These are phyloP conservation scores for Terana coerulea DNA, from an alignment of 768 basidiomycete genomes.

Conservation along the genomic window DNA sequence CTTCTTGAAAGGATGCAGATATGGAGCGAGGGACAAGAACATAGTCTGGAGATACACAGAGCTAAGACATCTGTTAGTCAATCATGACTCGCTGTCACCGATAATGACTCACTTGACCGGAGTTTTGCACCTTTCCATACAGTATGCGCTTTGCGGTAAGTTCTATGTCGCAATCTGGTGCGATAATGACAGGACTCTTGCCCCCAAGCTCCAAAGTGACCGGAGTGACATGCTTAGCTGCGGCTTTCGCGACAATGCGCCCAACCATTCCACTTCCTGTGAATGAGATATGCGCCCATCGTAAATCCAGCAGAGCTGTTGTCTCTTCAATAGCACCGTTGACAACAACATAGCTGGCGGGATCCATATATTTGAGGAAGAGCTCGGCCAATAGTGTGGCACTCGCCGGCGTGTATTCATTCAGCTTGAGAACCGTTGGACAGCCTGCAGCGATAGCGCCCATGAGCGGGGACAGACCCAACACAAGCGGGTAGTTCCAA, in stretches of 20 bases:
- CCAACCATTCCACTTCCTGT: conserved; percentile 33
- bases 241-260: conserved; percentile 36
- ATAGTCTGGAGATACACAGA: conserved; percentile 44
- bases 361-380: conserved; percentile 53
- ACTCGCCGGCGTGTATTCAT: conserved; percentile 52
- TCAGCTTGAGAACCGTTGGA: conserved; percentile 62
- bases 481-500: conserved; percentile 64
- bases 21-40: conserved; percentile 36
- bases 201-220: conserved; percentile 40
- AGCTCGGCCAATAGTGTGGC: conserved; percentile 49
- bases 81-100: background rate
- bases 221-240: conserved; percentile 41
- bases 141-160: conserved; percentile 61
- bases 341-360: conserved; percentile 47
- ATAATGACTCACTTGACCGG: conserved; percentile 48
- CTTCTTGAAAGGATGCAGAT: conserved; percentile 44
- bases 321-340: conserved; percentile 42
- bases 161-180: conserved; percentile 39
- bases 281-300: conserved; percentile 40
- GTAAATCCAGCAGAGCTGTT: conserved; percentile 31
- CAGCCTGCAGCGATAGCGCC: conserved; percentile 78
- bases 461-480: conserved; percentile 52
- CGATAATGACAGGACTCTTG: conserved; percentile 46
- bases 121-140: conserved; percentile 63
- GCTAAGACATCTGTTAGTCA: conserved; percentile 18